A percentile compares a stretch with the other conserved stretches of the same genome.
These are phyloP conservation scores for Metschnikowia matae DNA, from an alignment of 805 yeast species.

Conservation along the genomic window DNA sequence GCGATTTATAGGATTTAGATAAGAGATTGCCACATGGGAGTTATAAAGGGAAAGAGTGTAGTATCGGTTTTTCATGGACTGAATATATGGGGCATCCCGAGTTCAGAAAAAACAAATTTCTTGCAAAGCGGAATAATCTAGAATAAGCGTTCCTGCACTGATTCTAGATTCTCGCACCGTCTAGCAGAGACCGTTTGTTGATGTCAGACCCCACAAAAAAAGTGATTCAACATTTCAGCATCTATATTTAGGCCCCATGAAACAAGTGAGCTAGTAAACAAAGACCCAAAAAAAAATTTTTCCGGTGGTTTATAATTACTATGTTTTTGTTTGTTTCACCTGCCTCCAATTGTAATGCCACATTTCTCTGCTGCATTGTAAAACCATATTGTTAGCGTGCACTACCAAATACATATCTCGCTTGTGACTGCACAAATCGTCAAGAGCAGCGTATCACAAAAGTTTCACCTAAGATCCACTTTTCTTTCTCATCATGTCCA, in stretches of 20 bases:
- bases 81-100: background rate
- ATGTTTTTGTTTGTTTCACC: background rate
- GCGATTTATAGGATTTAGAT: background rate
- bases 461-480: background rate
- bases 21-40: too few relatives aligned
- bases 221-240: background rate
- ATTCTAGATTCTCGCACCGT: background rate
- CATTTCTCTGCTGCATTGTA: background rate
- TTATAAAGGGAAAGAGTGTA: background rate
- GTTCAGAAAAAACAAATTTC: too few relatives aligned
- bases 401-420: background rate
- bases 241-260: background rate
- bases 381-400: background rate
- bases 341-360: background rate
- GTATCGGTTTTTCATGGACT: background rate
- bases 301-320: background rate
- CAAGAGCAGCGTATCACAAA: background rate
- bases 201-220: background rate
- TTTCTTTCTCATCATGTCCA: background rate
- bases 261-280: background rate
- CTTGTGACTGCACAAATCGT: conserved; percentile 2
- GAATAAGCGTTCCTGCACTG: background rate
- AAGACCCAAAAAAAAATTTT: background rate
- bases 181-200: background rate
- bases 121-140: background rate